Evolutionary conservation across 768 basidiomycete genomes (phyloP).

Genomic region (Tricholoma flavovirens): DNA sequence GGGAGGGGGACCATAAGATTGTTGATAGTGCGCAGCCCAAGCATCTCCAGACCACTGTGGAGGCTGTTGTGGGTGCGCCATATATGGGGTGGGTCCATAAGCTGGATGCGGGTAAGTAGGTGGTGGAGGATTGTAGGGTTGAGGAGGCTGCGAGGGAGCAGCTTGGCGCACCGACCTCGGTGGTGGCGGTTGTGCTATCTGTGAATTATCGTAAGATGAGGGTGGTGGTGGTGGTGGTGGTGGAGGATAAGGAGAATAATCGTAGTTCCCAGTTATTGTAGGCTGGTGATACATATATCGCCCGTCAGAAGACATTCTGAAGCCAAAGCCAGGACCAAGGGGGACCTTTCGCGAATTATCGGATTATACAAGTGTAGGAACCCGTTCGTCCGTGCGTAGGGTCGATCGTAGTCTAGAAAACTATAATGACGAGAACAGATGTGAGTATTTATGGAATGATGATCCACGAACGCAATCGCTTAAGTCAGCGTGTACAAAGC

Average conservation of each 20-base stretch:
- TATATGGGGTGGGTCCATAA: slow-evolving; percentile 15
- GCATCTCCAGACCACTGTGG: slow-evolving; percentile 36
- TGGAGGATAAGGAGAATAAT: slow-evolving; percentile 38
- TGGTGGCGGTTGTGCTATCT: slow-evolving; percentile 7
- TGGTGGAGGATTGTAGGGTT: slow-evolving; percentile 4
- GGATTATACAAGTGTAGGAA: neutral
- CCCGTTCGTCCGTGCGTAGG: neutral
- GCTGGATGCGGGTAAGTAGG: slow-evolving; percentile 4
- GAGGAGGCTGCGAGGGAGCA: slow-evolving; percentile 3
- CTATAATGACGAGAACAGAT: neutral
- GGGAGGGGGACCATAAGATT: slow-evolving; percentile 25
- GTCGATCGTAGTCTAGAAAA: neutral
- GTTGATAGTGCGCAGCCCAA: slow-evolving; percentile 31
- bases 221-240: slow-evolving; percentile 1
- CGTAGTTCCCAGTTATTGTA: slow-evolving; percentile 40
- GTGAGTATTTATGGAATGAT: slow-evolving; percentile 5
- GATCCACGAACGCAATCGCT: slow-evolving; percentile 1
- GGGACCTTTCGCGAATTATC: neutral
- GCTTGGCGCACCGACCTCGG: neutral
- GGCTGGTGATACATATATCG: slow-evolving; percentile 51
- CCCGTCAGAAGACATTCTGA: slow-evolving; percentile 43
- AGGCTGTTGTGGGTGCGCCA: slow-evolving; percentile 25
- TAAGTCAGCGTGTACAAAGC: slow-evolving; percentile 6
- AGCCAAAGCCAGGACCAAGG: neutral
- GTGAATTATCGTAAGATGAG: slow-evolving; percentile 3